phyloP scores from a whole-genome alignment of 345 rosid genomes.

The Gossypioides kirkii region DNA sequence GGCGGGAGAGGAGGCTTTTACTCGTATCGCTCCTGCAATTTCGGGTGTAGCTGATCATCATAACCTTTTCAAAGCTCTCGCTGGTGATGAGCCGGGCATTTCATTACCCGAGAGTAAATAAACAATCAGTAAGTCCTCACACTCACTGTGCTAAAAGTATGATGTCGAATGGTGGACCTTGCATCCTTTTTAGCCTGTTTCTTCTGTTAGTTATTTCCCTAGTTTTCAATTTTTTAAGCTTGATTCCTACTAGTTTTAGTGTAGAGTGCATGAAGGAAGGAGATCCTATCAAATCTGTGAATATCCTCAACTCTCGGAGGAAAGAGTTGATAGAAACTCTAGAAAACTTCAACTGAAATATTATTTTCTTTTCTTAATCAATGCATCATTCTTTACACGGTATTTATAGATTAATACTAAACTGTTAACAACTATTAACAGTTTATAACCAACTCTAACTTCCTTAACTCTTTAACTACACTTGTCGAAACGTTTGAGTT shows the following conservation, averaged over 20 bases:
- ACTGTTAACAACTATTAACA: too few species aligned
- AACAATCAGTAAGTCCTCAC: not conserved
- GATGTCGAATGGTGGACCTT: not conserved
- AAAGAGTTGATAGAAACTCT: too few species aligned
- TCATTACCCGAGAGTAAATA: conserved; percentile 34
- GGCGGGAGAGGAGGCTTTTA: conserved; percentile 76
- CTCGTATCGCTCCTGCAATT: conserved; percentile 81
- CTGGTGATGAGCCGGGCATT: conserved; percentile 55
- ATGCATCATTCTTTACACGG: too few species aligned
- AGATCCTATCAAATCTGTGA: conserved; percentile 57
- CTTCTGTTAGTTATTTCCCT: not conserved
- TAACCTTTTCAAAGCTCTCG: conserved; percentile 79
- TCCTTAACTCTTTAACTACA: too few species aligned
- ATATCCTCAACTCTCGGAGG: conserved; percentile 42
- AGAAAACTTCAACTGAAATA: too few species aligned
- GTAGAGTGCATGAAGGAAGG: conserved; percentile 83
- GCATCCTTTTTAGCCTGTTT: not conserved
- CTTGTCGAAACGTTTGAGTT: too few species aligned
- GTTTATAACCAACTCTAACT: too few species aligned
- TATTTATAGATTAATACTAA: too few species aligned
- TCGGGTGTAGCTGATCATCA: conserved; percentile 90
- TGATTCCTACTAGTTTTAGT: conserved; percentile 39
- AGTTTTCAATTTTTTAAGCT: conserved; percentile 19
- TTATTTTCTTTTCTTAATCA: too few species aligned
- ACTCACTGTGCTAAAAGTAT: not conserved